Percentiles rank a stretch among this genome's conserved stretches.
Evolutionary conservation across 2,329 filamentous ascomycete species (phyloP).

Genomic region (Mariannaea elegans): DNA sequence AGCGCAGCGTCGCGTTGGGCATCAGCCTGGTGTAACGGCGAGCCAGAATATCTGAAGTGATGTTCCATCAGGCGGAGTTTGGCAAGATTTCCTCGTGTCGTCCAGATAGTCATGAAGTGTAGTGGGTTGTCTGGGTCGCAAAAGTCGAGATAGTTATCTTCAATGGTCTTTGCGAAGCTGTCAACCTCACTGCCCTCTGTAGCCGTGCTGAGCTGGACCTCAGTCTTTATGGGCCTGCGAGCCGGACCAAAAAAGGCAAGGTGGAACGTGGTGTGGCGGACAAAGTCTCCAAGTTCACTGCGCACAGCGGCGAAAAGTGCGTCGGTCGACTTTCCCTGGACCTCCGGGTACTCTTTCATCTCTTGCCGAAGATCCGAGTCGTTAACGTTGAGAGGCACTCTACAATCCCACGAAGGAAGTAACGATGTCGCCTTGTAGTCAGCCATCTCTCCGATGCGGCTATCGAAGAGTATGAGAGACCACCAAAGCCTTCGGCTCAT

Average conservation of each 20-base stretch:
- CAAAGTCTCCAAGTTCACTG: slow-evolving; percentile 49
- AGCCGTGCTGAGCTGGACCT: background rate
- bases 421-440: slow-evolving; percentile 45
- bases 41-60: slow-evolving; percentile 44
- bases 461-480: slow-evolving; percentile 65
- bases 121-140: slow-evolving; percentile 50
- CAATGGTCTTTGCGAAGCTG: slow-evolving; percentile 50
- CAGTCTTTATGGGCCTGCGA: slow-evolving; percentile 38
- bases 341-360: slow-evolving; percentile 45
- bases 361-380: slow-evolving; percentile 56
- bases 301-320: slow-evolving; percentile 52
- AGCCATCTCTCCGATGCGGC: slow-evolving; percentile 62
- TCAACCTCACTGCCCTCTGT: slow-evolving; percentile 42
- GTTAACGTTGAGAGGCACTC: slow-evolving; percentile 52
- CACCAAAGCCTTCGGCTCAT: slow-evolving; percentile 71
- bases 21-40: slow-evolving; percentile 37
- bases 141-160: slow-evolving; percentile 55
- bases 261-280: slow-evolving; percentile 45
- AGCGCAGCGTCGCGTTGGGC: slow-evolving; percentile 42
- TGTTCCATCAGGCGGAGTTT: slow-evolving; percentile 60
- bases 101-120: slow-evolving; percentile 52
- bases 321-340: slow-evolving; percentile 48
- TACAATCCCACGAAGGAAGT: slow-evolving; percentile 52
- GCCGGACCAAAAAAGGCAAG: slow-evolving; percentile 47
- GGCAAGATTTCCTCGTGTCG: slow-evolving; percentile 52